These are phyloP conservation scores for Colletotrichum phormii DNA, from an alignment of 2,329 filamentous ascomycete genomes.

Conservation along the genomic window DNA sequence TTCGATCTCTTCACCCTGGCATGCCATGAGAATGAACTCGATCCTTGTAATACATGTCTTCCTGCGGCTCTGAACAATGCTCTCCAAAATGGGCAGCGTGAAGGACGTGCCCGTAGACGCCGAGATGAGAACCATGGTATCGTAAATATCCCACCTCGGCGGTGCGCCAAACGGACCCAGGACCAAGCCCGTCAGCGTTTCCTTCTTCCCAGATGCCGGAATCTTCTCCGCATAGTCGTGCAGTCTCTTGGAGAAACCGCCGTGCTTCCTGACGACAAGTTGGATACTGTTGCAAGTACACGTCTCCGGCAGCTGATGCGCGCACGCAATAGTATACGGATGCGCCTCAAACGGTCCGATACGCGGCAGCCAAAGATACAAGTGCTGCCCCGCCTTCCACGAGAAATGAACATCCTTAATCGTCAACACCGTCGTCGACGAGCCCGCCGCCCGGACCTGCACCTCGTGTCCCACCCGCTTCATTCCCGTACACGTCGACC, in stretches of 20 bases:
- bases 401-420: slow-evolving; percentile 70
- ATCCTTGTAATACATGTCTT: slow-evolving; percentile 63
- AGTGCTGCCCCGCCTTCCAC: slow-evolving; percentile 70
- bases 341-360: slow-evolving; percentile 67
- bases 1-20: slow-evolving; percentile 63
- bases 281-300: slow-evolving; percentile 71
- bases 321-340: slow-evolving; percentile 71
- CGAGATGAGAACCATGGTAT: slow-evolving; percentile 69
- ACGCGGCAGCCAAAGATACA: slow-evolving; percentile 70
- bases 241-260: slow-evolving; percentile 67
- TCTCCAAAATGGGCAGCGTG: slow-evolving; percentile 69
- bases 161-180: slow-evolving; percentile 68
- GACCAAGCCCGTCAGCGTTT: slow-evolving; percentile 59
- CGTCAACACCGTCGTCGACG: slow-evolving; percentile 66
- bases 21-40: slow-evolving; percentile 64
- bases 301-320: slow-evolving; percentile 60
- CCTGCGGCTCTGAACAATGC: slow-evolving; percentile 55
- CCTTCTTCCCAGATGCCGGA: slow-evolving; percentile 11
- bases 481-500: slow-evolving; percentile 58
- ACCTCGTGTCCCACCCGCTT: slow-evolving; percentile 65
- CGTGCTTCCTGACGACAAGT: slow-evolving; percentile 66
- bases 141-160: slow-evolving; percentile 68
- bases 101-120: slow-evolving; percentile 74
- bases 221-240: slow-evolving; percentile 50
- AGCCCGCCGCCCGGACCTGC: slow-evolving; percentile 59